Conservation (phyloP, 192 early-diverging fungal genomes). For the Bifiguratus adelaidae region DNA sequence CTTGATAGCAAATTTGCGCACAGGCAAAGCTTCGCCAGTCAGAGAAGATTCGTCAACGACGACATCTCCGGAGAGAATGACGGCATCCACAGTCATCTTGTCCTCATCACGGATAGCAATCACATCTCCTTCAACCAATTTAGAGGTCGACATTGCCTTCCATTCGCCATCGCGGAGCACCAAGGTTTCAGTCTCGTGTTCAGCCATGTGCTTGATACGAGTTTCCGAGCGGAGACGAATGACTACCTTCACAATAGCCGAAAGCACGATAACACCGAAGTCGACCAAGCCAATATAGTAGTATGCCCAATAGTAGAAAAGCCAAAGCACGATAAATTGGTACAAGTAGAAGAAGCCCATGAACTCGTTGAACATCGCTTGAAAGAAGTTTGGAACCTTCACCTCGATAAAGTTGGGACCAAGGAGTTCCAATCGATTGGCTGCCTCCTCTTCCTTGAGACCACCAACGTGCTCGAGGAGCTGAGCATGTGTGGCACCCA, state of each 20-base stretch:
- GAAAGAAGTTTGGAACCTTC: constrained; percentile 38
- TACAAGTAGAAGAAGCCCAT: constrained; percentile 43
- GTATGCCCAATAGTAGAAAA: constrained; percentile 43
- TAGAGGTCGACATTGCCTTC: constrained; percentile 28
- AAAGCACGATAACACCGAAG: constrained; percentile 35
- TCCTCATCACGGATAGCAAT: constrained; percentile 19
- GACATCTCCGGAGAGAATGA: constrained; percentile 38
- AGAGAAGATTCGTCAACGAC: constrained; percentile 51
- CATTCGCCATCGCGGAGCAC: constrained; percentile 48
- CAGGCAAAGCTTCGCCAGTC: constrained; percentile 54
- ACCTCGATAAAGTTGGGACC: constrained; percentile 66
- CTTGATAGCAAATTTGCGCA: constrained; percentile 46
- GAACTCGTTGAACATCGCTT: constrained; percentile 47
- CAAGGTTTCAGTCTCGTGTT: constrained; percentile 28
- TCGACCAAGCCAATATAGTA: constrained; percentile 43
- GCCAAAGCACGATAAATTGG: constrained; percentile 36
- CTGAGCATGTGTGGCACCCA: constrained; percentile 39
- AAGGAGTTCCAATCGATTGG: constrained; percentile 37
- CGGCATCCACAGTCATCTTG: constrained; percentile 37
- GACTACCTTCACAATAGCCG: constrained; percentile 36
- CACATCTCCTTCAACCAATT: constrained; percentile 67
- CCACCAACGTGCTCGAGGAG: constrained; percentile 26
- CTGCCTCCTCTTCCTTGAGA: constrained; percentile 36
- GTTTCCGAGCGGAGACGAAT: constrained; percentile 37
- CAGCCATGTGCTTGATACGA: constrained; percentile 50